Conservation (phyloP, 257 asterid species). For the Scutellaria minor region DNA sequence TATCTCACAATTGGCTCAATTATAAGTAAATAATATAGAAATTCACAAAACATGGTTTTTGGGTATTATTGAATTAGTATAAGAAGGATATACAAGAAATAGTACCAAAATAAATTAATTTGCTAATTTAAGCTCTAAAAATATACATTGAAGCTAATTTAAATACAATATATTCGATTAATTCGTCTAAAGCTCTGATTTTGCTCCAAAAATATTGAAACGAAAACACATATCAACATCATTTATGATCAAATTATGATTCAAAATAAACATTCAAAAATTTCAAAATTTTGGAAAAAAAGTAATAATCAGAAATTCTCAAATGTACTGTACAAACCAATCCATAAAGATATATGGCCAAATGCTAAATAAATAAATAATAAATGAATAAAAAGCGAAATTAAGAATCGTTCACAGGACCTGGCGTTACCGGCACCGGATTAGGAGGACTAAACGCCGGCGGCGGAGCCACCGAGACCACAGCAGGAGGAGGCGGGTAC, state of each 20-base stretch:
- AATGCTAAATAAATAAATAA: slow-evolving; percentile 25
- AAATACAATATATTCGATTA: no score
- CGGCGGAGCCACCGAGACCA: slow-evolving; percentile 54
- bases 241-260: slow-evolving; percentile 2
- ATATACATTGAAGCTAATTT: no score
- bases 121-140: no score
- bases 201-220: not conserved
- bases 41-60: no score
- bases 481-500: slow-evolving; percentile 44
- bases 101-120: no score
- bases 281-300: not conserved
- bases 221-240: no score
- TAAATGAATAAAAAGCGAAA: slow-evolving; percentile 22
- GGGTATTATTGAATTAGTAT: no score
- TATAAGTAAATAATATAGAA: no score
- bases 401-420: slow-evolving; percentile 62
- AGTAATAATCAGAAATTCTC: not conserved
- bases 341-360: slow-evolving; percentile 19
- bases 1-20: no score
- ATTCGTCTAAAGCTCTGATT: no score
- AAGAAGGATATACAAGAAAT: no score
- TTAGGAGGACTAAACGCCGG: slow-evolving; percentile 65
- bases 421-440: slow-evolving; percentile 65
- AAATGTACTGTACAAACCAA: slow-evolving; percentile 30
- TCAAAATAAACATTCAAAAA: slow-evolving; percentile 11